Conservation (phyloP, 352 stramenopile species). For the Pythium rishiriense region DNA sequence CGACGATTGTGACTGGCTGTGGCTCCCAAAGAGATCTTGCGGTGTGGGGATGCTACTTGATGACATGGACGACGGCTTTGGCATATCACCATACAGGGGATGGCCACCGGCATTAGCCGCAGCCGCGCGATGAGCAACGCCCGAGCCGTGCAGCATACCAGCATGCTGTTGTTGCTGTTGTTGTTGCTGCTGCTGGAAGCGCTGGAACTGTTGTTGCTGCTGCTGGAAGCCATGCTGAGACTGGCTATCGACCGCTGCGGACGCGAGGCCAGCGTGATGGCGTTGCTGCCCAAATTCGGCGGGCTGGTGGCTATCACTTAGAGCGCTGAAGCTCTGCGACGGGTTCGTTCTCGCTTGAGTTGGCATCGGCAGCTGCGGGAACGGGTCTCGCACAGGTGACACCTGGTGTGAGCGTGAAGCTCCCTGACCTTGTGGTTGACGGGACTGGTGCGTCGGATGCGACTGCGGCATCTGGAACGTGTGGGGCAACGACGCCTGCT, state of each 20-base stretch:
- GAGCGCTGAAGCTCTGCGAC: conserved; percentile 12
- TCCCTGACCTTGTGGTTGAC: conserved; percentile 5
- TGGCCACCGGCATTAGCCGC: conserved; percentile 1
- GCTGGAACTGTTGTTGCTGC: conserved; percentile 22
- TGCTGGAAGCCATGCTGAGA: conserved; percentile 20
- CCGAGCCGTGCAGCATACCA: conserved; percentile 17
- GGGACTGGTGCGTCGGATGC: neutral
- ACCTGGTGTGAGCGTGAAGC: conserved; percentile 13
- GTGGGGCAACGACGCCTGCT: conserved; percentile 3
- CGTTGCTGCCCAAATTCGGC: conserved; percentile 16
- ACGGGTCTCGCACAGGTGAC: conserved; percentile 20
- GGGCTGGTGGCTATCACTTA: conserved; percentile 15
- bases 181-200: conserved; percentile 16
- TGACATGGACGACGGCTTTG: conserved; percentile 19
- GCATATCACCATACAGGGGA: conserved; percentile 13
- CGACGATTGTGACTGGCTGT: conserved; percentile 62
- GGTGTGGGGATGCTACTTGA: conserved; percentile 19
- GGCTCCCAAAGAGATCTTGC: conserved; percentile 25
- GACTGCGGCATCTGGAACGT: conserved; percentile 16
- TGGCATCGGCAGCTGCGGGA: conserved; percentile 8
- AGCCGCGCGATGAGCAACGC: neutral
- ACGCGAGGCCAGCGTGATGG: conserved; percentile 4
- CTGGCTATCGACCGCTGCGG: neutral
- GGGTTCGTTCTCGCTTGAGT: conserved; percentile 6
- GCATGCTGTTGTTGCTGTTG: conserved; percentile 19